A percentile compares a stretch with the other conserved stretches of the same genome.
phyloP scores from a whole-genome alignment of 139 green algal genomes.

The Chlamydomonas urium region DNA sequence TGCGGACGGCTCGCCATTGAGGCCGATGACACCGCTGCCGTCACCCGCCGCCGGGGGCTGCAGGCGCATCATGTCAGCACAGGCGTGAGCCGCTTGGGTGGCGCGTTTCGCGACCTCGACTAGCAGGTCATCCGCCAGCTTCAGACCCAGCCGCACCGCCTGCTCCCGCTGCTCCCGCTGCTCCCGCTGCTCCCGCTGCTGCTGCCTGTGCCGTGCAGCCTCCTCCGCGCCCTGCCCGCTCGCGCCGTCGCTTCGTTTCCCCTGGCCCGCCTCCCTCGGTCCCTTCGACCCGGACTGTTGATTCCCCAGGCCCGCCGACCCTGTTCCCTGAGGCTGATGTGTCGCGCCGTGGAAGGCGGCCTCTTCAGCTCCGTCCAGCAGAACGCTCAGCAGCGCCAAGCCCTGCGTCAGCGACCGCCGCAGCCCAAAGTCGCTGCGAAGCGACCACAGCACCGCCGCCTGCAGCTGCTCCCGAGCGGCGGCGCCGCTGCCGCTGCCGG shows the following conservation, averaged over 20 bases:
- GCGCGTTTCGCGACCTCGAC: background rate
- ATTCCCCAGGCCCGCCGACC: too few relatives aligned
- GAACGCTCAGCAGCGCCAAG: slow-evolving; percentile 31
- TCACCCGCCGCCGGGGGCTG: slow-evolving; percentile 2
- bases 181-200: background rate
- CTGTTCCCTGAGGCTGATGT: too few relatives aligned
- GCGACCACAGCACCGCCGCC: slow-evolving; percentile 29
- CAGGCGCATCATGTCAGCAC: background rate
- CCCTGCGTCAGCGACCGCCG: slow-evolving; percentile 39
- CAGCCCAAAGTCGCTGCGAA: slow-evolving; percentile 44
- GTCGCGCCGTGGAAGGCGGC: too few relatives aligned
- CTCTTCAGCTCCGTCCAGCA: slow-evolving; percentile 7
- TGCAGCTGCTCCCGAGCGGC: slow-evolving; percentile 20
- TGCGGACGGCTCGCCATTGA: background rate
- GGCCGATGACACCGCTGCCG: background rate
- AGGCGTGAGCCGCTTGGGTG: background rate
- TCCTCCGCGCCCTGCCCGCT: too few relatives aligned
- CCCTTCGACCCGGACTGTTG: too few relatives aligned
- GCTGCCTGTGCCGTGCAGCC: too few relatives aligned
- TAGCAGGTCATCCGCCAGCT: slow-evolving; percentile 5
- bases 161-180: slow-evolving; percentile 4
- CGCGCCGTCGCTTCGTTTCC: too few relatives aligned
- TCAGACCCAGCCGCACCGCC: background rate
- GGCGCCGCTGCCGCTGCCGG: background rate
- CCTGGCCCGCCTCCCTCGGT: too few relatives aligned